These are phyloP conservation scores for Aspergillus ibericus DNA, from an alignment of 2,329 filamentous ascomycete species.

Conservation along the genomic window DNA sequence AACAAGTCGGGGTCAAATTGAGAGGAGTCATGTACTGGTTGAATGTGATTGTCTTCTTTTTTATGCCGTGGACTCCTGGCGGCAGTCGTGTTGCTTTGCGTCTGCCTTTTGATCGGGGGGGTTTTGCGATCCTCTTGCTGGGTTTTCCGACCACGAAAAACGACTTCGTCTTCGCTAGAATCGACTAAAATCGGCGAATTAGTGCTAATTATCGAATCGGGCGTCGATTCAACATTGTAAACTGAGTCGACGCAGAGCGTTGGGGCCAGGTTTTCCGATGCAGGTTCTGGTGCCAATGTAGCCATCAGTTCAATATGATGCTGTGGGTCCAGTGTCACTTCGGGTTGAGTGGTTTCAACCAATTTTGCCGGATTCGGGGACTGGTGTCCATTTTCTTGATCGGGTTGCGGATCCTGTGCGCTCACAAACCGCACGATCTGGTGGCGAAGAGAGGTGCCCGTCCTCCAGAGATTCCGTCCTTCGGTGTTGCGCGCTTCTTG, in stretches of 20 bases:
- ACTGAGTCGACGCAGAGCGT: conserved; percentile 15
- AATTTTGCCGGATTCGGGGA: conserved; percentile 11
- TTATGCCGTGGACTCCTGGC: background rate
- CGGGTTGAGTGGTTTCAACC: background rate
- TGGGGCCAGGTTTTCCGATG: background rate
- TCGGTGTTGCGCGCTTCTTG: conserved; percentile 62
- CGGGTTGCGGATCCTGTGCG: conserved; percentile 51
- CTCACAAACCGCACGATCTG: conserved; percentile 61
- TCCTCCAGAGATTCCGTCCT: conserved; percentile 49
- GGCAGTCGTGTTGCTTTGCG: background rate
- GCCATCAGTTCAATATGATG: background rate
- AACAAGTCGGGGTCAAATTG: background rate
- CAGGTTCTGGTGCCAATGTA: background rate
- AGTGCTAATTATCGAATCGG: conserved; percentile 29
- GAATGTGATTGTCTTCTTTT: background rate
- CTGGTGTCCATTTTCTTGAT: conserved; percentile 23
- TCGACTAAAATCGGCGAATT: conserved; percentile 47
- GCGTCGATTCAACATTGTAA: conserved; percentile 25
- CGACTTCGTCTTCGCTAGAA: conserved; percentile 66
- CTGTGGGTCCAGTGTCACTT: conserved; percentile 13
- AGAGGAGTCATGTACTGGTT: background rate
- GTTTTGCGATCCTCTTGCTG: conserved; percentile 1
- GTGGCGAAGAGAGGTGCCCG: conserved; percentile 55
- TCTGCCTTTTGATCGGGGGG: background rate
- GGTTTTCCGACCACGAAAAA: conserved; percentile 39